phyloP scores from a whole-genome alignment of 2,329 filamentous ascomycete species.

The Colletotrichum gloeosporioides region DNA sequence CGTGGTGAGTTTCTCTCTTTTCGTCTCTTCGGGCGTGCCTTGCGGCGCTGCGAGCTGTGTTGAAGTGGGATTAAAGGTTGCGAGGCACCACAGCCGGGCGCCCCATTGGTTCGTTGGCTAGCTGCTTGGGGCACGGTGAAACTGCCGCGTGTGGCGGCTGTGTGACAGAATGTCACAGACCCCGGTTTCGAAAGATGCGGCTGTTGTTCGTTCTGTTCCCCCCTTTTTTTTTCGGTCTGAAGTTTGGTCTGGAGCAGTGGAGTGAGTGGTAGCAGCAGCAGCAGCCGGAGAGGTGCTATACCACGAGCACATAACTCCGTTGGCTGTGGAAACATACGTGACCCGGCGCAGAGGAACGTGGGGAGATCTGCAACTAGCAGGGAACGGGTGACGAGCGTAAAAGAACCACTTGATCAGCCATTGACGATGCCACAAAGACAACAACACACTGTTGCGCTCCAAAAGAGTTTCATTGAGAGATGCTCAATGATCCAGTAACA shows the following conservation, averaged over 20 bases:
- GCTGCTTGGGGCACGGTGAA: constrained; percentile 9
- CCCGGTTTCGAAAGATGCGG: constrained; percentile 15
- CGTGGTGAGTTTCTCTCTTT: background rate
- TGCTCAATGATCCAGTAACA: background rate
- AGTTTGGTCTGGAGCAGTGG: background rate
- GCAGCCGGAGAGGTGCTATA: background rate
- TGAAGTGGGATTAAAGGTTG: constrained; percentile 2
- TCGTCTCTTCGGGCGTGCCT: background rate
- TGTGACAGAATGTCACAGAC: constrained; percentile 24
- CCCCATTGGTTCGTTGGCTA: background rate
- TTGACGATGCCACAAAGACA: background rate
- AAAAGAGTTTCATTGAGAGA: background rate
- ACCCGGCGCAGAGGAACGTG: background rate
- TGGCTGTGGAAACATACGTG: background rate
- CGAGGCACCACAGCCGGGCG: background rate
- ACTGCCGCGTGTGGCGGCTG: constrained; percentile 20
- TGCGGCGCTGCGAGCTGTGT: background rate
- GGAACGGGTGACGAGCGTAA: background rate
- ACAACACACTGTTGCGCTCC: background rate
- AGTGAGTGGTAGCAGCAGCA: background rate
- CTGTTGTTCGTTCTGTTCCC: background rate
- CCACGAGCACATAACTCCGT: background rate
- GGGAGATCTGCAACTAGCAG: constrained; percentile 19
- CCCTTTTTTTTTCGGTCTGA: background rate
- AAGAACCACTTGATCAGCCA: background rate